Conservation (phyloP, 2,329 filamentous ascomycete species). For the Aspergillus hiratsukae region DNA sequence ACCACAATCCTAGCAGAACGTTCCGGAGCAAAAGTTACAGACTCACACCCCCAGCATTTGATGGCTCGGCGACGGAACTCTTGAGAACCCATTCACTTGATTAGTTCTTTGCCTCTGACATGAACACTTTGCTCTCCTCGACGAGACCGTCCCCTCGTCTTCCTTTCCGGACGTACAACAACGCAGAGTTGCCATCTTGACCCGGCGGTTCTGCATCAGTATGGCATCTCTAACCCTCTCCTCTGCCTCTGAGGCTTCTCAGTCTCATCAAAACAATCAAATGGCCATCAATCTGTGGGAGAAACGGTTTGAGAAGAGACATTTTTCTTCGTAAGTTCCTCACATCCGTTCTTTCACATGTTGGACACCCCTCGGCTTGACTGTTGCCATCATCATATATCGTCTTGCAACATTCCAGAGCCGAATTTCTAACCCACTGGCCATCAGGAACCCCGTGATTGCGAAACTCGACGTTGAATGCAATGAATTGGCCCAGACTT, state of each 20-base stretch:
- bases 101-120: conserved; percentile 13
- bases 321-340: conserved; percentile 25
- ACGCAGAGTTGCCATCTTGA: conserved; percentile 8
- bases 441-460: conserved; percentile 24
- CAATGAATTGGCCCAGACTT: conserved; percentile 34
- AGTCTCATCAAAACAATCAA: conserved; percentile 9
- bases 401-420: background rate
- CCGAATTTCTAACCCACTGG: background rate
- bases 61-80: background rate
- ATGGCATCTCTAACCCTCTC: conserved; percentile 5
- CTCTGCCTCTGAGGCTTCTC: conserved; percentile 7
- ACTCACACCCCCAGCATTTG: background rate
- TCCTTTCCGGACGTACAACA: conserved; percentile 11
- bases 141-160: conserved; percentile 16
- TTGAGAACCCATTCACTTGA: background rate
- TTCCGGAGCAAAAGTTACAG: background rate
- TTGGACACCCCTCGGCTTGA: background rate
- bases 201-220: background rate
- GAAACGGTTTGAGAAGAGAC: conserved; percentile 27
- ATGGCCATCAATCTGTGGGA: conserved; percentile 18
- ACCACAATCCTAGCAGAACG: background rate
- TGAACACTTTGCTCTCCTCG: conserved; percentile 15
- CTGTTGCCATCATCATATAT: background rate
- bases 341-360: background rate
- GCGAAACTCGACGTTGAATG: conserved; percentile 36